Base-by-base conservation (phyloP, 768 basidiomycete genomes). In the Pisolithus marmoratus region DNA sequence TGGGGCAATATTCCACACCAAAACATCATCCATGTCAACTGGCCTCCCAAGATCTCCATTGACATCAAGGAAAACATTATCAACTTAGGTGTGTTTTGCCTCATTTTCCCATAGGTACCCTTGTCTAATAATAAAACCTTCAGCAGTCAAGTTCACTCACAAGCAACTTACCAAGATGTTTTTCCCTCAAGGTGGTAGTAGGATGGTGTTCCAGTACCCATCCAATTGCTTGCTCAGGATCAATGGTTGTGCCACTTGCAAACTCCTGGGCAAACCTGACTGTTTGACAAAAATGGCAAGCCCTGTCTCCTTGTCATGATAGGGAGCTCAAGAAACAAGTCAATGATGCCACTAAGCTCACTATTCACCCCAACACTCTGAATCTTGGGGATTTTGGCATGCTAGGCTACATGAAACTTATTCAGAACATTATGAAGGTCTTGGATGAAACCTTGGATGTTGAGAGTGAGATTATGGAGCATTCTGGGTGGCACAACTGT, bases 281-380 rank as follows among this genome's bases (percentile, higher is more conserved):
- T 41, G 37, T 40, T 47, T 49, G 70, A 72, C 63, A 57, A 47
- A 20, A 53, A 71, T 12, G 46, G 24, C 20, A 37, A 14, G 49
- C 57, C 53, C 38, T 54, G 3, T n/a, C 51, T 70, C 41, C 58
- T 62, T 47, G 73, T 73, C 48, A 49, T 70, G 48, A 74, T n/a
- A n/a, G n/a, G n/a, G n/a, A n/a, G n/a, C n/a, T n/a, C n/a, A n/a
- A n/a, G n/a, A n/a, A n/a, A n/a, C n/a, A n/a, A n/a, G n/a, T n/a
- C n/a, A n/a, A n/a, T n/a, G n/a, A n/a, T n/a, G n/a, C n/a, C n/a
- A n/a, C n/a, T n/a, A n/a, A n/a, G n/a, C n/a, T n/a, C n/a, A n/a
- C n/a, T n/a, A n/a, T n/a, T n/a, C n/a, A n/a, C n/a, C n/a, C n/a
- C n/a, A n/a, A n/a, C n/a, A n/a, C n/a, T n/a, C n/a, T n/a, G n/a